These are phyloP conservation scores for Rhizopus sp. DNA, from an alignment of 371 early-diverging fungal species.

Conservation along the genomic window DNA sequence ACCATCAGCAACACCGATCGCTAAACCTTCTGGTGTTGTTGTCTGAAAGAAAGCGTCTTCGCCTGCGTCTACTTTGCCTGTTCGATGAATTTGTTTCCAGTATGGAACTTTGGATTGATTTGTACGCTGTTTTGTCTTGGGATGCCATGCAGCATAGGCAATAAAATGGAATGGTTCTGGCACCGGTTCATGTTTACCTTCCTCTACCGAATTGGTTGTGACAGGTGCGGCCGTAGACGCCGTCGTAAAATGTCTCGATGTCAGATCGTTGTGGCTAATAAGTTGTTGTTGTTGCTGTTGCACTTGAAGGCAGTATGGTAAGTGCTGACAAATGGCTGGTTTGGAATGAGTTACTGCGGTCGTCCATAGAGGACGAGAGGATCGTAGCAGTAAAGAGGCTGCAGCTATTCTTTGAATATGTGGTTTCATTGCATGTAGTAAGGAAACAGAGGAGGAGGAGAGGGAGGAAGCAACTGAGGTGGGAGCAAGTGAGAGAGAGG, in stretches of 20 bases:
- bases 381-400: conserved; percentile 20
- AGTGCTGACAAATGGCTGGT: conserved; percentile 6
- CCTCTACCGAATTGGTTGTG: not conserved
- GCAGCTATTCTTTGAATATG: conserved; percentile 26
- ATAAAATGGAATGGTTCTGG: conserved; percentile 36
- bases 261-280: not conserved
- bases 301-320: conserved; percentile 17
- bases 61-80: conserved; percentile 71
- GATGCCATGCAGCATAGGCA: conserved; percentile 53
- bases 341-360: conserved; percentile 1
- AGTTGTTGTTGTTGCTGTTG: conserved; percentile 8
- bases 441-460: not conserved
- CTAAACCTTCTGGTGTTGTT: conserved; percentile 57
- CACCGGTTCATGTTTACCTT: conserved; percentile 3
- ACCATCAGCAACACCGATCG: conserved; percentile 70
- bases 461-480: too few species aligned
- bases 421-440: conserved; percentile 18
- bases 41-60: conserved; percentile 75
- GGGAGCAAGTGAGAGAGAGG: not conserved
- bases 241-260: not conserved
- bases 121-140: conserved; percentile 40
- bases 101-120: conserved; percentile 37
- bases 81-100: conserved; percentile 43
- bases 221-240: not conserved
- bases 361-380: conserved; percentile 10